These are phyloP conservation scores for Trichoderma asperellum DNA, from an alignment of 2,329 filamentous ascomycete genomes.

Conservation along the genomic window DNA sequence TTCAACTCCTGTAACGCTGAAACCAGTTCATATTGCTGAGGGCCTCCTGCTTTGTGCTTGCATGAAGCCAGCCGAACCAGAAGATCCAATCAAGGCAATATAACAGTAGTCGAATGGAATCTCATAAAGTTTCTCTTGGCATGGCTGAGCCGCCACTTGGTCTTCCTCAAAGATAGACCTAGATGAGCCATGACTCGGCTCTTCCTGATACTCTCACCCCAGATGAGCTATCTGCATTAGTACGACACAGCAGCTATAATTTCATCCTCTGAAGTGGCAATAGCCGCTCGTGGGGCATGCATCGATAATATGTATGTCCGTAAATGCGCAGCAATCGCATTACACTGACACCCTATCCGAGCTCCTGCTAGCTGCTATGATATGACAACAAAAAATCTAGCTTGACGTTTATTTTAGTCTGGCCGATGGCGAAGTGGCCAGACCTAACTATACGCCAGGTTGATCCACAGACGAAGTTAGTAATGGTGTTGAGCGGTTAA, in stretches of 20 bases:
- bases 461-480: background rate
- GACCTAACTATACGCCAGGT: background rate
- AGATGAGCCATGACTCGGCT: conserved; percentile 2
- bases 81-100: background rate
- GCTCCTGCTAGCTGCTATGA: background rate
- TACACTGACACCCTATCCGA: background rate
- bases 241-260: background rate
- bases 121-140: background rate
- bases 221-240: background rate
- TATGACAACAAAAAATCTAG: background rate
- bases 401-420: background rate
- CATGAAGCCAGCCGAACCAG: background rate
- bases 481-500: background rate
- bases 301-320: background rate
- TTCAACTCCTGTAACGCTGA: background rate
- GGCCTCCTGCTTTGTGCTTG: background rate
- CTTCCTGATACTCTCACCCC: background rate
- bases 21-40: background rate
- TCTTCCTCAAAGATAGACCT: background rate
- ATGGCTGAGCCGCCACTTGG: background rate
- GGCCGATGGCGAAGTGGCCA: background rate
- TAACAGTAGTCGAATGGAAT: background rate
- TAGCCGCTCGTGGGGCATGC: background rate
- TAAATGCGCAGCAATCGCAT: conserved; percentile 2
- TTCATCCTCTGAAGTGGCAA: background rate